Base-by-base conservation (phyloP, 768 basidiomycete species). In the Glaciozyma antarctica region DNA sequence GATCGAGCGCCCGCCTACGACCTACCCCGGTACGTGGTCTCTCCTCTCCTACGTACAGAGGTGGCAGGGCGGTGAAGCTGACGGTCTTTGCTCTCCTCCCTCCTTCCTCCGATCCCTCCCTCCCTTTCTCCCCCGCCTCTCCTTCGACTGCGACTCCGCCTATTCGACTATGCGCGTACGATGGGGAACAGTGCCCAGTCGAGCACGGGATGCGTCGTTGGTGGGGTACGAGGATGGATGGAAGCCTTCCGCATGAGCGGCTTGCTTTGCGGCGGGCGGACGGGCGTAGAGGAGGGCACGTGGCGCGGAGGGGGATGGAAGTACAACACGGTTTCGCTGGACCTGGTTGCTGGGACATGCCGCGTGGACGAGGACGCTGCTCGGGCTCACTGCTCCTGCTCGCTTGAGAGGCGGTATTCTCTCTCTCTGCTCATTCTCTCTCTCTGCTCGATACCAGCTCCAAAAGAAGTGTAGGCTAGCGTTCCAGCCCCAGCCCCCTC, bases 171-270 rank as follows among this genome's bases (percentile, higher is more conserved):
- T 56, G 21, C 13, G 6, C 19, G 16, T 21, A 41, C 34, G 21
- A 19, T 34, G 32, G 13, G 8, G 2, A 16, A 10, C 61, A 74
- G 73, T 74, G 7, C 73, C 73, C 5, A 69, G 58, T 49, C 71
- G 73, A 47, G 57, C 67, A 65, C 60, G 73, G 32, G 64, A 71
- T 51, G 21, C 64, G 38, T 55, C 63, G 22, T 49, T 70, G 3
- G 34, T 60, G n/a, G 73, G 73, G 48, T 74, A 68, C 70, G 73
- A 74, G 53, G 73, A 74, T 60, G 66, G 64, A n/a, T 71, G 69
- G 66, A 62, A 63, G 62, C 62, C 67, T 10, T 47, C 57, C 30
- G 66, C 64, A 57, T 67, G n/a, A 56, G 62, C 43, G 9, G 56
- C 3, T 6, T 45, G 13, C n/a, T 41, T 6, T 45, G 13, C n/a